phyloP scores from a whole-genome alignment of 2,329 filamentous ascomycete species.

The Paraphoma sp. region DNA sequence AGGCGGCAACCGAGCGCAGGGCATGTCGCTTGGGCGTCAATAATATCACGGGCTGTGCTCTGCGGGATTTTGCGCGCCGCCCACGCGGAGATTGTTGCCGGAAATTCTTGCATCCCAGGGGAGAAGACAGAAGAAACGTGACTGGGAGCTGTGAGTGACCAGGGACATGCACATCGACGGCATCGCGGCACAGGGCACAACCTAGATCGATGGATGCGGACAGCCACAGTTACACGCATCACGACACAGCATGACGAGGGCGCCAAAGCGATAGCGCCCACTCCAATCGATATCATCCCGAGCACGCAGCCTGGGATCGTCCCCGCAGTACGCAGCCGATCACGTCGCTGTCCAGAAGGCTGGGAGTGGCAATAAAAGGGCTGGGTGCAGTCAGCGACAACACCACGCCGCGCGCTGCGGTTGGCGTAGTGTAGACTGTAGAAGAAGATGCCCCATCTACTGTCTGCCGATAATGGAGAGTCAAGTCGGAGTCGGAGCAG shows the following conservation, averaged over 20 bases:
- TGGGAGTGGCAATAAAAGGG: slow-evolving; percentile 19
- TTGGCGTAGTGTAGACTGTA: slow-evolving; percentile 9
- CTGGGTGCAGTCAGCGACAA: slow-evolving; percentile 18
- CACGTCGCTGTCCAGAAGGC: slow-evolving; percentile 7
- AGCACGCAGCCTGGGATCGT: slow-evolving; percentile 8
- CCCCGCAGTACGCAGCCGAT: slow-evolving; percentile 14
- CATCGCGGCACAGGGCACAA: slow-evolving; percentile 13
- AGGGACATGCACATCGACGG: slow-evolving; percentile 16
- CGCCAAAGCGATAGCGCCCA: slow-evolving; percentile 38
- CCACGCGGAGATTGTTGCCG: slow-evolving; percentile 8
- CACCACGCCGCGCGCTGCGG: slow-evolving; percentile 25
- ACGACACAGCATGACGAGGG: slow-evolving; percentile 42
- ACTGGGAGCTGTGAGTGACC: neutral
- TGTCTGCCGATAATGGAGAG: slow-evolving; percentile 34
- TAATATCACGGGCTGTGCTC: slow-evolving; percentile 19
- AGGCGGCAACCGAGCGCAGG: slow-evolving; percentile 29
- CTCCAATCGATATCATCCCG: slow-evolving; percentile 21
- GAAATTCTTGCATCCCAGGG: slow-evolving; percentile 8
- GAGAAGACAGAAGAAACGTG: slow-evolving; percentile 1
- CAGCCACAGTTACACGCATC: slow-evolving; percentile 39
- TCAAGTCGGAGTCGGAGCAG: slow-evolving; percentile 38
- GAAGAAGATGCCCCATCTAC: slow-evolving; percentile 35
- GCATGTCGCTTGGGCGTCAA: slow-evolving; percentile 39
- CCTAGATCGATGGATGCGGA: slow-evolving; percentile 33
- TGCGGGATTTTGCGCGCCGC: slow-evolving; percentile 6